Conservation (phyloP, 2,329 filamentous ascomycete genomes). For the Whalleya microplaca region DNA sequence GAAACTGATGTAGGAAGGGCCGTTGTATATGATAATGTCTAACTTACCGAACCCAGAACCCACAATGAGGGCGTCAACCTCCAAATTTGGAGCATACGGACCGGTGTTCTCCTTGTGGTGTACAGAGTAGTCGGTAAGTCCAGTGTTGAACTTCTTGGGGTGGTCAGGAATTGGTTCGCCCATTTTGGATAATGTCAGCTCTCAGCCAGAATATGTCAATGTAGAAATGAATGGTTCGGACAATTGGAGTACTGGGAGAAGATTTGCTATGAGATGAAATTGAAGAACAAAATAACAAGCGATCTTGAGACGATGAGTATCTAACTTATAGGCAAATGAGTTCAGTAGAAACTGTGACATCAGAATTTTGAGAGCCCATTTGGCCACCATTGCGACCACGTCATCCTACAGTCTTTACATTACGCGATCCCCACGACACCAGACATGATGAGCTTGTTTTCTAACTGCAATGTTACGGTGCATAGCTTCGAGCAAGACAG, state of each 20-base stretch:
- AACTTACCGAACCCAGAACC: conserved; percentile 41
- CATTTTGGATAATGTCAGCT: conserved; percentile 1
- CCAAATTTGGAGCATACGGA: conserved; percentile 9
- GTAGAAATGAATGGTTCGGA: neutral
- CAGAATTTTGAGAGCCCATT: too few relatives aligned
- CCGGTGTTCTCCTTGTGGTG: conserved; percentile 13
- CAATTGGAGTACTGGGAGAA: too few relatives aligned
- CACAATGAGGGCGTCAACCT: conserved; percentile 43
- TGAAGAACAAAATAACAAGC: neutral
- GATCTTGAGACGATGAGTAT: neutral
- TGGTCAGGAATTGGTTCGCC: conserved; percentile 2
- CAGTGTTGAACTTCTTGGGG: conserved; percentile 16
- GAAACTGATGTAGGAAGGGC: neutral
- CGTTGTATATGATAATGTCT: neutral
- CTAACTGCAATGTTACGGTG: too few relatives aligned
- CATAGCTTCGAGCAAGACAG: too few relatives aligned
- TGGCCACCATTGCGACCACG: too few relatives aligned
- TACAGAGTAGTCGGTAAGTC: conserved; percentile 16
- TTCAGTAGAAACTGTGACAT: neutral
- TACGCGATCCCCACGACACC: too few relatives aligned
- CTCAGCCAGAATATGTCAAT: neutral
- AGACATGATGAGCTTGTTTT: too few relatives aligned
- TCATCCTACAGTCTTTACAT: too few relatives aligned
- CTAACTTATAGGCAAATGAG: neutral
- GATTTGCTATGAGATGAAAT: too few relatives aligned